Base-by-base conservation (phyloP, 805 yeast genomes). In the Candida andamanensis region DNA sequence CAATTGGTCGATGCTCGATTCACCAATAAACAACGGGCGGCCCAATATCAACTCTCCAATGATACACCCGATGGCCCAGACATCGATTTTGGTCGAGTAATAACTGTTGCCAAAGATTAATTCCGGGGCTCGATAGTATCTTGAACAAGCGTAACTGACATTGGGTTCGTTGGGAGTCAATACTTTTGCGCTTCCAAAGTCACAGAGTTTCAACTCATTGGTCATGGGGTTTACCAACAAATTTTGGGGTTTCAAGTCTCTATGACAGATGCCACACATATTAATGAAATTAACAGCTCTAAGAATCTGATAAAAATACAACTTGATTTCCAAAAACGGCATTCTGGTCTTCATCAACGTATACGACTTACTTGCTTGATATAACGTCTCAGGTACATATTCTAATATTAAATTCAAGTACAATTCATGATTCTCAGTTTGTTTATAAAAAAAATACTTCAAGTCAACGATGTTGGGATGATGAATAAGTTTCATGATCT, bases 11-110 rank as follows among this genome's bases (percentile, higher is more conserved):
- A 92, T 90, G 24, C 98, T 97, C 39, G 89, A 80, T 55, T 92
- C 97, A 28, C 98, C 98, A 11, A 97, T 97, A 63, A 92, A 92
- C 43, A 92, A 67, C 11, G 98, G 98, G 58, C 84, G 78, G 3
- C 94, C 94, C 2, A 90, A 80, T 36, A 84, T 58, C 31, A 84
- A 58, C 4, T 92, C 92, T 59, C 80, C 84, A 29, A 83, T 60
- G 27, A 84, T 82, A 28, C 84, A 83, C 50, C 94, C 94, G 60
- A 92, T 82, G 4, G 90, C 81, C 94, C 94, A 84, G 24, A 84
- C 81, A 59, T 84, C 94, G 39, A 86, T 78, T 22, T 89, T 86
- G 21, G 85, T 79, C 15, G 92, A 92, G 56, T 83, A 86, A 49
- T 83, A 84, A 34, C 76, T 74, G 46, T 73, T 72, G n/a, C 92